These are phyloP conservation scores for Magnaporthales sp. DNA, from an alignment of 2,329 filamentous ascomycete species.

Conservation along the genomic window DNA sequence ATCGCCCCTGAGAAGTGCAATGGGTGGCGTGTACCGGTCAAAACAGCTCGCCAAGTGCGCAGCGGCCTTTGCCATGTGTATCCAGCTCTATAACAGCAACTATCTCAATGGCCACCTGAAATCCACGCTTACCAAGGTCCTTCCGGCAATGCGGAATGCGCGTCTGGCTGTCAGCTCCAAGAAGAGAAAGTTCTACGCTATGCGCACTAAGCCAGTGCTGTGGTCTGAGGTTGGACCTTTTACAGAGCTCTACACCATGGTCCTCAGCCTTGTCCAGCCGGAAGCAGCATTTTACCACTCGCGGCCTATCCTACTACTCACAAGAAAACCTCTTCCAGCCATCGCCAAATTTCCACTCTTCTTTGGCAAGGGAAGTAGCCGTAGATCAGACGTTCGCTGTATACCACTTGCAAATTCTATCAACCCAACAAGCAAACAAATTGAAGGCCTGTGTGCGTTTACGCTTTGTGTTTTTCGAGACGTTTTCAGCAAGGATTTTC, in stretches of 20 bases:
- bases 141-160: constrained; percentile 82
- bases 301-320: constrained; percentile 61
- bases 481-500: constrained; percentile 82
- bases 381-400: constrained; percentile 48
- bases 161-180: constrained; percentile 72
- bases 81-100: constrained; percentile 55
- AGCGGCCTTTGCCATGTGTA: constrained; percentile 77
- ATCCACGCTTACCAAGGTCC: constrained; percentile 60
- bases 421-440: constrained; percentile 26
- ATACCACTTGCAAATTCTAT: constrained; percentile 34
- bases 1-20: constrained; percentile 60
- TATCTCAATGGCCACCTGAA: constrained; percentile 68
- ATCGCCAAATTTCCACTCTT: constrained; percentile 65
- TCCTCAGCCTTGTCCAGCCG: constrained; percentile 50
- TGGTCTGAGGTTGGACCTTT: constrained; percentile 52
- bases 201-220: constrained; percentile 68
- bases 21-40: constrained; percentile 53
- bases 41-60: constrained; percentile 80
- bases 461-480: constrained; percentile 72
- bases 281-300: constrained; percentile 49
- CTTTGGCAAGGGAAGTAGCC: constrained; percentile 46
- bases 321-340: constrained; percentile 52
- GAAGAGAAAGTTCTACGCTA: constrained; percentile 63
- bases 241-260: constrained; percentile 47
- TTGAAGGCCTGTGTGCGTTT: constrained; percentile 57